Evolutionary conservation across 805 yeast species (phyloP).

Genomic region (Myxozyma neotropica): DNA sequence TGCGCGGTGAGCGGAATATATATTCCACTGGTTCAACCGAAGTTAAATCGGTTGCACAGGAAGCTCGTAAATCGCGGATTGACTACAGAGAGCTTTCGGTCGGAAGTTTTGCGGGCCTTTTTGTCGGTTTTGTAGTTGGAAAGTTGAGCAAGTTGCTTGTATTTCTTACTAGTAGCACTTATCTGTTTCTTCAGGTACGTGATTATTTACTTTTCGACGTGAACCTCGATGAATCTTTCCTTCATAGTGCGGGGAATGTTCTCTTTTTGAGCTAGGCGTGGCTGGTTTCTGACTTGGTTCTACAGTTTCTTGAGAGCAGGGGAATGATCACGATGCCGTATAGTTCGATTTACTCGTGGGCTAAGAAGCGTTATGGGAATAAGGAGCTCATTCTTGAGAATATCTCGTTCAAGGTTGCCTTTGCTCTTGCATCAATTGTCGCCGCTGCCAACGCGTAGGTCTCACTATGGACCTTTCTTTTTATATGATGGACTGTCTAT

Average conservation of each 20-base stretch:
- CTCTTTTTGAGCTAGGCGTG: not conserved
- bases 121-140: slow-evolving; percentile 57
- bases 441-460: slow-evolving; percentile 52
- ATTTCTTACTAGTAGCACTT: slow-evolving; percentile 49
- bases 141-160: slow-evolving; percentile 57
- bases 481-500: not conserved
- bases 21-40: not conserved
- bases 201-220: not conserved
- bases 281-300: slow-evolving; percentile 5
- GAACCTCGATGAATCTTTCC: not conserved
- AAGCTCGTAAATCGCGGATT: slow-evolving; percentile 34
- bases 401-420: slow-evolving; percentile 60
- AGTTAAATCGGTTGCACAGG: not conserved
- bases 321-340: slow-evolving; percentile 50
- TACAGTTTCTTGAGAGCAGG: slow-evolving; percentile 55
- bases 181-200: slow-evolving; percentile 37
- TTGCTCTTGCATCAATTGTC: slow-evolving; percentile 53
- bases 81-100: slow-evolving; percentile 58
- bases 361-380: slow-evolving; percentile 46
- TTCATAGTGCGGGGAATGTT: slow-evolving; percentile 5
- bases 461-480: not conserved
- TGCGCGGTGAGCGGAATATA: not conserved
- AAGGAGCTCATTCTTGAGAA: slow-evolving; percentile 54
- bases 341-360: slow-evolving; percentile 41
- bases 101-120: slow-evolving; percentile 59